Base-by-base conservation (phyloP, 1,284 basidiomycete genomes). In the Tilletia setariae region DNA sequence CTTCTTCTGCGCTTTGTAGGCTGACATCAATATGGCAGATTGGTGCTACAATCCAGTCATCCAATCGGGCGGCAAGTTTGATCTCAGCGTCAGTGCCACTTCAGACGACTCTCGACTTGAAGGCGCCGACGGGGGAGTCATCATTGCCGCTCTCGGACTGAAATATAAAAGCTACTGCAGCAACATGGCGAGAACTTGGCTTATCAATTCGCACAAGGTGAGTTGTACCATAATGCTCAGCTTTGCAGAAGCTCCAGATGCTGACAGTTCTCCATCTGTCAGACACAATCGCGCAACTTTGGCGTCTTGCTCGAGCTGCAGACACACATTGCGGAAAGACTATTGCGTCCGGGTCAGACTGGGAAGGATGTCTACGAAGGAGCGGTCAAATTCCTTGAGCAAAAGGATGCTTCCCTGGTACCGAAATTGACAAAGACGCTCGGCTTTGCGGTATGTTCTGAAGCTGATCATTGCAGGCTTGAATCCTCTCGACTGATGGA, bases 31-130 rank as follows among this genome's bases (percentile, higher is more conserved):
- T 30, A 87, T 90, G 13, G 90, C 91, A 1, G 94, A 98, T 83
- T 95, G 94, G 84, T 92, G 92, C 75, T 97, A 95, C 83, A 89
- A 91, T 3, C 94, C 95, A 2, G 94, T 97, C 82, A 92, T 98
- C 78, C 94, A 97, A 80, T 97, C 94, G 1, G 91, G 90, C 67
- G 91, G 92, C 19, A 89, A 89, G 49, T 98, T 96, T 81, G 94
- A 98, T 80, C 86, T 98, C 64, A 89, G 90, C 72, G 90, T 90
- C 28, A 92, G 90, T 1, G 93, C 92, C 0, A 90, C 92, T 81
- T 94, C 94, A 1, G 90, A 91, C 30, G 84, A 87, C 40, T 75
- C 74, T 61, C 74, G 76, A 30, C 68, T 79, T 16, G 91, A 95
- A 78, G 87, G 87, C 69, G 91, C 97, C 72, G 89, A 92, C 21